Evolutionary conservation across 805 yeast genomes (phyloP).

Genomic region (Ogataea thermomethanolica): DNA sequence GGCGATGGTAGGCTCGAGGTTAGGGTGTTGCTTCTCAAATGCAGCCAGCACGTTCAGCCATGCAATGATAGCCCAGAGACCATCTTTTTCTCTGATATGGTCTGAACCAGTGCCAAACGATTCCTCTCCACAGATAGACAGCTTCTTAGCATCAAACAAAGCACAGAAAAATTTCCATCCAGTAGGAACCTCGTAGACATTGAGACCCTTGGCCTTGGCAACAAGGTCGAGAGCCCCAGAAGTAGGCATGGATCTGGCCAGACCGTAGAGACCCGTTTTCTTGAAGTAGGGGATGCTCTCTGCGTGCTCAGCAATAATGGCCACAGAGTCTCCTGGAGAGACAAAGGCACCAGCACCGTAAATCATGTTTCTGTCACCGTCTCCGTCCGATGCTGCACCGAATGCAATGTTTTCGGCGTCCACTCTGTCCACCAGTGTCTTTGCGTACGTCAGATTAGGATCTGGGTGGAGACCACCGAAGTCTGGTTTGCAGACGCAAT

Average conservation of each 20-base stretch:
- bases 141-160: constrained; percentile 84
- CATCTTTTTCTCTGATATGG: constrained; percentile 97
- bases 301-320: constrained; percentile 94
- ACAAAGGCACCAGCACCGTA: constrained; percentile 94
- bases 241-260: constrained; percentile 98
- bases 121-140: constrained; percentile 97
- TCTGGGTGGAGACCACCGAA: constrained; percentile 98
- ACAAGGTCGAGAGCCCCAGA: constrained; percentile 91
- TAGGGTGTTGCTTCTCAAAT: constrained; percentile 56
- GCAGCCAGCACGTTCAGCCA: constrained; percentile 95
- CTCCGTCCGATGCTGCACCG: constrained; percentile 99
- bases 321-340: constrained; percentile 97
- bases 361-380: constrained; percentile 98
- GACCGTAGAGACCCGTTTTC: constrained; percentile 80
- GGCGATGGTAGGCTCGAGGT: constrained; percentile 53
- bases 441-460: constrained; percentile 94
- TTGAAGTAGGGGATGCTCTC: constrained; percentile 85
- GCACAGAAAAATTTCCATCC: constrained; percentile 99
- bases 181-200: constrained; percentile 92
- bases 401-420: constrained; percentile 78
- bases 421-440: constrained; percentile 80
- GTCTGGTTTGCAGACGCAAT: constrained; percentile 76
- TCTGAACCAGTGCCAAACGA: constrained; percentile 97
- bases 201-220: constrained; percentile 69
- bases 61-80: constrained; percentile 95